Percentiles rank a stretch among this genome's conserved stretches.
Evolutionary conservation across 2,329 filamentous ascomycete genomes (phyloP).

Genomic region (Aspergillus transmontanensis): DNA sequence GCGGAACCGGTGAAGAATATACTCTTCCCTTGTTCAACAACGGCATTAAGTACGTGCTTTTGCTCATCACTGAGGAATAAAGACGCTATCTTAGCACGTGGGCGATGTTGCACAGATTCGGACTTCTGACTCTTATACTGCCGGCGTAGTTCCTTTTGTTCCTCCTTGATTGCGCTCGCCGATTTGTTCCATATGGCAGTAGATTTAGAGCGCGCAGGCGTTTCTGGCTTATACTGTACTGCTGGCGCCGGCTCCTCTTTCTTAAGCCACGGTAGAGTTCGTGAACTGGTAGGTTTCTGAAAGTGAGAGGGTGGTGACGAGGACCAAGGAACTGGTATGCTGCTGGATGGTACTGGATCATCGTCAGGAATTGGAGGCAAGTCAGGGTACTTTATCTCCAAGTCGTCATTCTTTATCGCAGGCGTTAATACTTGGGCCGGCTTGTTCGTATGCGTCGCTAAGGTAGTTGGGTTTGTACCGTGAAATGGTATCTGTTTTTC

Average conservation of each 20-base stretch:
- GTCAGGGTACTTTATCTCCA: conserved; percentile 39
- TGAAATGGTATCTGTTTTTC: conserved; percentile 9
- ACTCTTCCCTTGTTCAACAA: conserved; percentile 77
- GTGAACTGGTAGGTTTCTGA: conserved; percentile 57
- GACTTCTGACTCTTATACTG: conserved; percentile 53
- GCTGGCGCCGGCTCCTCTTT: conserved; percentile 27
- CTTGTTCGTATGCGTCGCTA: background rate
- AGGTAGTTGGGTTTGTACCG: background rate
- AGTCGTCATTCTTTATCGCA: conserved; percentile 17
- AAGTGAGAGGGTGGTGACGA: conserved; percentile 54
- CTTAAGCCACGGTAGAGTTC: conserved; percentile 64
- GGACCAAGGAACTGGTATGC: conserved; percentile 70
- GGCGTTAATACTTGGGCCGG: background rate
- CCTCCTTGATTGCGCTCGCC: conserved; percentile 73
- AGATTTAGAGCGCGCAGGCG: conserved; percentile 48
- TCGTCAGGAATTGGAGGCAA: conserved; percentile 35
- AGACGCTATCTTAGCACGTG: conserved; percentile 47
- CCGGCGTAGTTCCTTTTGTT: conserved; percentile 72
- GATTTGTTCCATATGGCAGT: conserved; percentile 71
- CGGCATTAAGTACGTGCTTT: conserved; percentile 77
- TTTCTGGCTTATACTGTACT: conserved; percentile 35
- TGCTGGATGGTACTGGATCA: conserved; percentile 49
- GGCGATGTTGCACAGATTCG: conserved; percentile 31
- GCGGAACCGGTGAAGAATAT: conserved; percentile 98
- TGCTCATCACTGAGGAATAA: conserved; percentile 86